phyloP scores from a whole-genome alignment of 2,329 filamentous ascomycete species.

The Thyridium curvatum region DNA sequence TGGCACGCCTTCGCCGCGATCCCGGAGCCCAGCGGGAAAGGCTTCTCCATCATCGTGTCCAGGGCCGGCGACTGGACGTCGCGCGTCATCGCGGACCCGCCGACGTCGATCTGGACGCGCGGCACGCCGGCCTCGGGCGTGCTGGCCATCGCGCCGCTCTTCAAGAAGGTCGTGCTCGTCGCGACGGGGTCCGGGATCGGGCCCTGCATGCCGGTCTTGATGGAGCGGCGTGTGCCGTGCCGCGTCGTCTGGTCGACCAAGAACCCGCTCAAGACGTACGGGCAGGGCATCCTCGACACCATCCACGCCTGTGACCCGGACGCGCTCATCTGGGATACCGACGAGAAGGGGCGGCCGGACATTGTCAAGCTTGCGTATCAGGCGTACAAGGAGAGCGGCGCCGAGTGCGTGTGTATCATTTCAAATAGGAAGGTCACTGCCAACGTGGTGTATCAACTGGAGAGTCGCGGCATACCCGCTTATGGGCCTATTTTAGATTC shows the following conservation, averaged over 20 bases:
- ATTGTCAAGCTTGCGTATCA: slow-evolving; percentile 15
- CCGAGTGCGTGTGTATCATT: slow-evolving; percentile 26
- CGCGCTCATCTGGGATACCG: slow-evolving; percentile 23
- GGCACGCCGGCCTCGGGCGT: slow-evolving; percentile 51
- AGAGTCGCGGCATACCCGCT: slow-evolving; percentile 21
- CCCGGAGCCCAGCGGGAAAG: slow-evolving; percentile 32
- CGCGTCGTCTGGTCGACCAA: slow-evolving; percentile 21
- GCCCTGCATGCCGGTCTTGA: slow-evolving; percentile 48
- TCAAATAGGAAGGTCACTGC: slow-evolving; percentile 24
- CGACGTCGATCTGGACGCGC: slow-evolving; percentile 47
- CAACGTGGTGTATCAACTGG: slow-evolving; percentile 22
- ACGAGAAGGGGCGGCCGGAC: slow-evolving; percentile 18
- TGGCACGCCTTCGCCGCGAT: slow-evolving; percentile 60
- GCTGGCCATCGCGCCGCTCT: slow-evolving; percentile 47
- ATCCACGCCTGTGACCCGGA: slow-evolving; percentile 17
- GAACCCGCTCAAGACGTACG: slow-evolving; percentile 18
- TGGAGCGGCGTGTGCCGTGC: slow-evolving; percentile 12
- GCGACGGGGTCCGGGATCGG: slow-evolving; percentile 58
- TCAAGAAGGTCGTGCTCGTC: slow-evolving; percentile 47
- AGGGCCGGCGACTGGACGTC: slow-evolving; percentile 59
- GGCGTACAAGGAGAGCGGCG: slow-evolving; percentile 13
- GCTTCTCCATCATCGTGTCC: slow-evolving; percentile 50
- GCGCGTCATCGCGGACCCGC: slow-evolving; percentile 44
- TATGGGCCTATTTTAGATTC: slow-evolving; percentile 25
- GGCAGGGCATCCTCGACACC: slow-evolving; percentile 14